phyloP scores from a whole-genome alignment of 2,329 filamentous ascomycete species.

The Aspergillus pseudoglaucus region DNA sequence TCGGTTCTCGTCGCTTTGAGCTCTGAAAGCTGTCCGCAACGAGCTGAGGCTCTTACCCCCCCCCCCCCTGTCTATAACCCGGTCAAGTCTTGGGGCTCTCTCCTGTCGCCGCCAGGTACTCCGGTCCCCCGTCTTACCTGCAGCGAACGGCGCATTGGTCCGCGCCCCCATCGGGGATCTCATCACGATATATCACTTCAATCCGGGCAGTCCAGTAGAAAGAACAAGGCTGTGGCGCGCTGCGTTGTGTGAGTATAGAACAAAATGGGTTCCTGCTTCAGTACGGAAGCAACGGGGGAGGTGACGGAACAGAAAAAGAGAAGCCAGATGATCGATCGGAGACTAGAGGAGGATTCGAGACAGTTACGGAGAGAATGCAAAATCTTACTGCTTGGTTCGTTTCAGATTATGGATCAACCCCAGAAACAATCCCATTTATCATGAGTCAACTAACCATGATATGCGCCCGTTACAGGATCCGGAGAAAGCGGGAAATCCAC shows the following conservation, averaged over 20 bases:
- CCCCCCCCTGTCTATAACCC: too few species aligned
- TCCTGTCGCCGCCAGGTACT: too few species aligned
- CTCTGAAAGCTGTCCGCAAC: too few species aligned
- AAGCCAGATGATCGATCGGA: conserved; percentile 91
- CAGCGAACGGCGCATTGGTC: too few species aligned
- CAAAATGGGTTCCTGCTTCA: conserved; percentile 88
- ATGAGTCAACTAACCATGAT: not conserved
- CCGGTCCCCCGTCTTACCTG: too few species aligned
- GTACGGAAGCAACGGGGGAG: conserved; percentile 70
- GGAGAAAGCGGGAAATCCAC: conserved; percentile 98
- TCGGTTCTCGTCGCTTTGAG: too few species aligned
- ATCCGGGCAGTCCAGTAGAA: not conserved
- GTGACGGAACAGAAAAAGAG: conserved; percentile 81
- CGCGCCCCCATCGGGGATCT: too few species aligned
- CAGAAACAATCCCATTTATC: not conserved
- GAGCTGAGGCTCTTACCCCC: too few species aligned
- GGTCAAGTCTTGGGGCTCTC: too few species aligned
- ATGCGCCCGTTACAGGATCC: conserved; percentile 57
- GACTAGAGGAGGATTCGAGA: conserved; percentile 88
- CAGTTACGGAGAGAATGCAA: conserved; percentile 96
- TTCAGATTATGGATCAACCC: not conserved
- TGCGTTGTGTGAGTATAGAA: not conserved
- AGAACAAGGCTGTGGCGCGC: conserved; percentile 2
- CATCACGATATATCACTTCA: too few species aligned
- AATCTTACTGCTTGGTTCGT: conserved; percentile 78